Conservation (phyloP, 306 rosid species). For the Acacia confusa region DNA sequence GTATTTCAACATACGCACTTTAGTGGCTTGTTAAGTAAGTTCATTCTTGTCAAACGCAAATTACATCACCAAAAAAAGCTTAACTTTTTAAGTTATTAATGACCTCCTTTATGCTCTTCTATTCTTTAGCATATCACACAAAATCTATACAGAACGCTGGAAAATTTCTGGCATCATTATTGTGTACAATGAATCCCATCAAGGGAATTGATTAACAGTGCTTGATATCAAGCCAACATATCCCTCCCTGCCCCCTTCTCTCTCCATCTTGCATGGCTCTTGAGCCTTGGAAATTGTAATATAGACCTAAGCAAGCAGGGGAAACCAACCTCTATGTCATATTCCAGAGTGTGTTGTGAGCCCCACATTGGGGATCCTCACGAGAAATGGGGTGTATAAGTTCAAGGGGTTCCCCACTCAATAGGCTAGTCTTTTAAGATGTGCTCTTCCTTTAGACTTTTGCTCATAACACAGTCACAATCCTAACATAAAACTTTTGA, state of each 20-base stretch:
- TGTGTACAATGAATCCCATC: not conserved
- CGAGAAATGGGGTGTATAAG: no score
- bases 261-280: not conserved
- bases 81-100: not conserved
- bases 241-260: not conserved
- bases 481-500: no score
- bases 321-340: not conserved
- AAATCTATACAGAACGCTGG: not conserved
- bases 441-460: no score
- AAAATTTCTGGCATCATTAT: not conserved
- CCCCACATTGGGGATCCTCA: not conserved
- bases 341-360: not conserved
- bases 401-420: no score
- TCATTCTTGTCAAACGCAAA: not conserved
- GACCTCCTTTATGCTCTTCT: not conserved
- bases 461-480: no score
- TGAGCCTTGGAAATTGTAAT: not conserved
- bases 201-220: not conserved
- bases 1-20: not conserved
- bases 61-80: not conserved
- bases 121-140: not conserved
- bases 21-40: not conserved
- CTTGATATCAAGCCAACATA: not conserved
- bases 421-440: no score
- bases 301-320: not conserved